These are phyloP conservation scores for Naganishia vaughanmartiniae DNA, from an alignment of 768 basidiomycete species.

Conservation along the genomic window DNA sequence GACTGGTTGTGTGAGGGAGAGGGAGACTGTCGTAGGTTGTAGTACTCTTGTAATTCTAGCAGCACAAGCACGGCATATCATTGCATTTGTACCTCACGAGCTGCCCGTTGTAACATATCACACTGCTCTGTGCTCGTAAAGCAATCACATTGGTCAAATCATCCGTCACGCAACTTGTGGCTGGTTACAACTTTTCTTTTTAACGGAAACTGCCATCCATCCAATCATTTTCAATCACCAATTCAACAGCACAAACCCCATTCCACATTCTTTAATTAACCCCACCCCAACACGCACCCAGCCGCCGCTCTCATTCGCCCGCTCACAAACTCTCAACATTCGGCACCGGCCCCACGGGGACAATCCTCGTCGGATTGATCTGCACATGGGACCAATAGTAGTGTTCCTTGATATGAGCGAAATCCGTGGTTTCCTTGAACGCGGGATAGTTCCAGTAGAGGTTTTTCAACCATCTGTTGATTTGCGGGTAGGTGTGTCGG, in stretches of 20 bases:
- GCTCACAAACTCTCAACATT: constrained; percentile 60
- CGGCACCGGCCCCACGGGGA: constrained; percentile 72
- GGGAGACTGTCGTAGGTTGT: not conserved
- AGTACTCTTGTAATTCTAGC: not conserved
- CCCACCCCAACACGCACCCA: too few species aligned
- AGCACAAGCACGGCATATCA: not conserved
- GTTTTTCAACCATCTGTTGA: constrained; percentile 76
- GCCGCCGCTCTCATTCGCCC: not conserved
- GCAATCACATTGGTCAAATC: too few species aligned
- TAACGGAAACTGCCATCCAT: too few species aligned
- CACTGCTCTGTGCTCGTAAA: constrained; percentile 13
- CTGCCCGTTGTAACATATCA: constrained; percentile 18
- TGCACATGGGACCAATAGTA: constrained; percentile 54
- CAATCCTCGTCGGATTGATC: constrained; percentile 75
- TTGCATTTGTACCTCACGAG: not conserved
- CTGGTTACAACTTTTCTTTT: too few species aligned
- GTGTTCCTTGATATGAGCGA: constrained; percentile 56
- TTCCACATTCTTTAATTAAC: too few species aligned
- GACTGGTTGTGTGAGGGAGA: not conserved
- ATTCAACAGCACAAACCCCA: too few species aligned
- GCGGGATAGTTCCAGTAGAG: constrained; percentile 87
- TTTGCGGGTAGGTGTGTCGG: constrained; percentile 78
- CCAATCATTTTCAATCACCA: too few species aligned
- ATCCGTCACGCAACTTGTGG: too few species aligned
- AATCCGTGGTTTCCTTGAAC: constrained; percentile 82